Evolutionary conservation across 169 alveolate species (phyloP).

Genomic region (Babesia bovis): DNA sequence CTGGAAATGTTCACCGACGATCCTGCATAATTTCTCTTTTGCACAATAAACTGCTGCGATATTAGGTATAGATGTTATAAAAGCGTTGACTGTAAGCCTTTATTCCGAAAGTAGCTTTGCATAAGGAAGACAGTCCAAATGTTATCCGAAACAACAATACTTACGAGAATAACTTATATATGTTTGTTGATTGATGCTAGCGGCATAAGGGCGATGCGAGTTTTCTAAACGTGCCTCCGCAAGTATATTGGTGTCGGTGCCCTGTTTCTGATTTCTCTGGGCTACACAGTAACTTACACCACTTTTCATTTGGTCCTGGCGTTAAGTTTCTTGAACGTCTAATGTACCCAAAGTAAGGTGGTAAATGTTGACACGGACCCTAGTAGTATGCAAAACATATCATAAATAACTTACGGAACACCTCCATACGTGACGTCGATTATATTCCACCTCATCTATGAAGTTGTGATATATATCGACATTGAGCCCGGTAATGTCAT

Average conservation of each 20-base stretch:
- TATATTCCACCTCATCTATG: constrained; percentile 88
- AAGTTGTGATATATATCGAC: constrained; percentile 89
- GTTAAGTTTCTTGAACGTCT: constrained; percentile 88
- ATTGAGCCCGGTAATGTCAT: constrained; percentile 86
- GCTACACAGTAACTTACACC: constrained; percentile 88
- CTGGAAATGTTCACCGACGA: too few relatives aligned
- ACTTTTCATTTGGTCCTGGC: constrained; percentile 88
- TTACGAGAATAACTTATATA: too few relatives aligned
- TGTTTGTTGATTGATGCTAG: too few relatives aligned
- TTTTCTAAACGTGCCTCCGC: constrained; percentile 57
- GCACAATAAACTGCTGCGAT: too few relatives aligned
- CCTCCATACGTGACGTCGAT: constrained; percentile 90
- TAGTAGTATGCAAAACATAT: constrained; percentile 16
- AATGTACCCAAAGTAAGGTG: constrained; percentile 92
- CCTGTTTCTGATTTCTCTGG: constrained; percentile 16
- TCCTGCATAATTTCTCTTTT: too few relatives aligned
- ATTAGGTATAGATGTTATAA: too few relatives aligned
- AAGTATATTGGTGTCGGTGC: constrained; percentile 11
- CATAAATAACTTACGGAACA: constrained; percentile 80
- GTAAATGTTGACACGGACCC: constrained; percentile 87
- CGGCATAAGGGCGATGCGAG: too few relatives aligned
- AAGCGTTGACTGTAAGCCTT: too few relatives aligned
- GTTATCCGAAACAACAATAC: too few relatives aligned
- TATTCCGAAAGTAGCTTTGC: too few relatives aligned
- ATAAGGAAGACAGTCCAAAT: too few relatives aligned